Percentiles rank a stretch among this genome's conserved stretches.
phyloP scores from a whole-genome alignment of 139 green algal genomes.

The Deuterostichococcus epilithicus region DNA sequence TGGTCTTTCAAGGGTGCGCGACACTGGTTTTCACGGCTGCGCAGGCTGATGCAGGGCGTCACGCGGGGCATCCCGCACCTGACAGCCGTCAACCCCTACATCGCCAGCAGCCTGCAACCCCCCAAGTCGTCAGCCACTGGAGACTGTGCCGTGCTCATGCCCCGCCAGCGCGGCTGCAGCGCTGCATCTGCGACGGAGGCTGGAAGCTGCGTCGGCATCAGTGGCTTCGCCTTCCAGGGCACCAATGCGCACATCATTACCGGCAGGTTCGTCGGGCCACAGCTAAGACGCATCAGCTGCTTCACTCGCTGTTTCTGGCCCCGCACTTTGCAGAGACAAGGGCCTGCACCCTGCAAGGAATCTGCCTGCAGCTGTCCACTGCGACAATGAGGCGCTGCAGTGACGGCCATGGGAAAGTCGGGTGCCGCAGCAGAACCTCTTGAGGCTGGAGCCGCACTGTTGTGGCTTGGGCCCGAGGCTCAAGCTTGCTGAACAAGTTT shows the following conservation, averaged over 20 bases:
- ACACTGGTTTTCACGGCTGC: not conserved
- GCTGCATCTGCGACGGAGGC: constrained; percentile 9
- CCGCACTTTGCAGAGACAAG: too few species aligned
- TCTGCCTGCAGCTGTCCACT: too few species aligned
- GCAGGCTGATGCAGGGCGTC: not conserved
- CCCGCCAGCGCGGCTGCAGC: constrained; percentile 24
- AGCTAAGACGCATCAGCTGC: too few species aligned
- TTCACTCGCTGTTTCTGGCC: too few species aligned
- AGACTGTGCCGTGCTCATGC: constrained; percentile 3
- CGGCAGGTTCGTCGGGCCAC: not conserved
- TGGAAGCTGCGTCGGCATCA: constrained; percentile 42
- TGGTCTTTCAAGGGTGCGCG: too few species aligned
- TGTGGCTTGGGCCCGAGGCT: too few species aligned
- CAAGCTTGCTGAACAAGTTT: too few species aligned
- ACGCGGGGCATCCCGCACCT: constrained; percentile 59
- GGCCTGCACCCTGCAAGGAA: too few species aligned
- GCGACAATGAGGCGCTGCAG: too few species aligned
- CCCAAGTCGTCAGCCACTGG: not conserved
- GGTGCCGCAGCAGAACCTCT: too few species aligned
- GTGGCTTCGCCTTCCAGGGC: constrained; percentile 78
- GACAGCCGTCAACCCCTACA: constrained; percentile 53
- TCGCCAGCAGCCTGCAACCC: constrained; percentile 25
- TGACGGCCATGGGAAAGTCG: too few species aligned
- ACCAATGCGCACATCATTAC: constrained; percentile 56
- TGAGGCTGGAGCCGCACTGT: too few species aligned